Conservation (phyloP, 768 basidiomycete species). For the Pulveroboletus sp. region DNA sequence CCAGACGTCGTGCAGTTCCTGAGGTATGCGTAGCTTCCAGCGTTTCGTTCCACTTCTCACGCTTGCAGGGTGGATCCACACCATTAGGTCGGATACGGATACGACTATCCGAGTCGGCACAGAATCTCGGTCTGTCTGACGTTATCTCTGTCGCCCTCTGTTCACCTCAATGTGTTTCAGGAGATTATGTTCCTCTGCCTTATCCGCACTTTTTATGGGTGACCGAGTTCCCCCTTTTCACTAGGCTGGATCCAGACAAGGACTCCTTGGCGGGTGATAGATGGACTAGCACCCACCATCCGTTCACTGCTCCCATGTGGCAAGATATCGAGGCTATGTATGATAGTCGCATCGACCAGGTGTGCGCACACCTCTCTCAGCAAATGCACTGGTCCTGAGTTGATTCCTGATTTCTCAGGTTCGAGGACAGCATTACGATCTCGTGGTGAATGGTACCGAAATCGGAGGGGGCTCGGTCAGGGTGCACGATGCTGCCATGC, state of each 20-base stretch:
- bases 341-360: slow-evolving; percentile 57
- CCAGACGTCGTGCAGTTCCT: slow-evolving; percentile 44
- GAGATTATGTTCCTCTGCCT: slow-evolving; percentile 49
- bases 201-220: slow-evolving; percentile 89
- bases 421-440: slow-evolving; percentile 94
- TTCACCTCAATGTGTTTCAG: slow-evolving; percentile 33
- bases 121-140: slow-evolving; percentile 49
- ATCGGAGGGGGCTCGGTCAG: slow-evolving; percentile 93
- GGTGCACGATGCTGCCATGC: slow-evolving; percentile 83
- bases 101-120: slow-evolving; percentile 61
- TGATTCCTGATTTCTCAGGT: slow-evolving; percentile 44
- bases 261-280: slow-evolving; percentile 78
- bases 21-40: slow-evolving; percentile 40
- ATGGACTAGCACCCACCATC: slow-evolving; percentile 93
- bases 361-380: slow-evolving; percentile 27
- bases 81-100: slow-evolving; percentile 68
- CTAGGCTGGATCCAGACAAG: slow-evolving; percentile 83
- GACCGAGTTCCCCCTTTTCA: slow-evolving; percentile 92
- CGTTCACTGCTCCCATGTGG: slow-evolving; percentile 94
- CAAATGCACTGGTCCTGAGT: background rate
- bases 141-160: slow-evolving; percentile 1
- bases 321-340: slow-evolving; percentile 80
- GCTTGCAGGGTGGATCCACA: slow-evolving; percentile 77
- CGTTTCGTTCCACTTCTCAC: slow-evolving; percentile 17
- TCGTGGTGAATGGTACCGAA: slow-evolving; percentile 90